Evolutionary conservation across 2,329 filamentous ascomycete species (phyloP).

Genomic region (Cladosporium cucumerinum): DNA sequence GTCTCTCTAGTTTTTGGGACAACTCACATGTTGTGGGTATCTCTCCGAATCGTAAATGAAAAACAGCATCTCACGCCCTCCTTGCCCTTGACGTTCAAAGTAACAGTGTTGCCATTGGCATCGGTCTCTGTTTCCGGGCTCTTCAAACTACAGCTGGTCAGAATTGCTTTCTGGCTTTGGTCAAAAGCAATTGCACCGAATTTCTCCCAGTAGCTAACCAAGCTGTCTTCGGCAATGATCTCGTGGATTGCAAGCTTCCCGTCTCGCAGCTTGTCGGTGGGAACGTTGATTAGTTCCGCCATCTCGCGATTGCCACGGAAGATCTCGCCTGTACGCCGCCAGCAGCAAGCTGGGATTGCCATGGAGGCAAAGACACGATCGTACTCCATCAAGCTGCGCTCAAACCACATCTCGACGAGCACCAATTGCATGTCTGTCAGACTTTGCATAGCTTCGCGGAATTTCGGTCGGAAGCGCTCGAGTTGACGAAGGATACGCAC

Average conservation of each 20-base stretch:
- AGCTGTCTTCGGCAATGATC: constrained; percentile 88
- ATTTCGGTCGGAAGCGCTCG: constrained; percentile 90
- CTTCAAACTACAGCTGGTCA: constrained; percentile 90
- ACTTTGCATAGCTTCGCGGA: constrained; percentile 87
- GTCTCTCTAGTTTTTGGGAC: constrained; percentile 24
- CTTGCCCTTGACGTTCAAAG: not conserved
- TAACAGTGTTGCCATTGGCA: not conserved
- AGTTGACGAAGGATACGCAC: constrained; percentile 90
- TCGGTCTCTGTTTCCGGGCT: constrained; percentile 58
- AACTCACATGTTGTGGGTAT: constrained; percentile 92
- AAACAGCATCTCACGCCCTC: constrained; percentile 72
- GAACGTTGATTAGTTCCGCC: constrained; percentile 91
- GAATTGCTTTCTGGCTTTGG: constrained; percentile 83
- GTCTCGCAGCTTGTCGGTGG: constrained; percentile 85
- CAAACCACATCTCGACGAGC: constrained; percentile 98
- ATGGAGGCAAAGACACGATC: constrained; percentile 98
- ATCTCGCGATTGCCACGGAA: constrained; percentile 98
- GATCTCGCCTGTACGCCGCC: constrained; percentile 94
- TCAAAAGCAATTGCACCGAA: constrained; percentile 98
- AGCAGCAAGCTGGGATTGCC: constrained; percentile 97
- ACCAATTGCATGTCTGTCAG: constrained; percentile 93
- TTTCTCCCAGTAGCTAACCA: constrained; percentile 98
- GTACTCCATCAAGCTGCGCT: constrained; percentile 93
- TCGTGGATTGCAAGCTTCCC: constrained; percentile 94
- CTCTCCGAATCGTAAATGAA: constrained; percentile 91